phyloP scores from a whole-genome alignment of 2,329 filamentous ascomycete genomes.

The Dissoconium aciculare region DNA sequence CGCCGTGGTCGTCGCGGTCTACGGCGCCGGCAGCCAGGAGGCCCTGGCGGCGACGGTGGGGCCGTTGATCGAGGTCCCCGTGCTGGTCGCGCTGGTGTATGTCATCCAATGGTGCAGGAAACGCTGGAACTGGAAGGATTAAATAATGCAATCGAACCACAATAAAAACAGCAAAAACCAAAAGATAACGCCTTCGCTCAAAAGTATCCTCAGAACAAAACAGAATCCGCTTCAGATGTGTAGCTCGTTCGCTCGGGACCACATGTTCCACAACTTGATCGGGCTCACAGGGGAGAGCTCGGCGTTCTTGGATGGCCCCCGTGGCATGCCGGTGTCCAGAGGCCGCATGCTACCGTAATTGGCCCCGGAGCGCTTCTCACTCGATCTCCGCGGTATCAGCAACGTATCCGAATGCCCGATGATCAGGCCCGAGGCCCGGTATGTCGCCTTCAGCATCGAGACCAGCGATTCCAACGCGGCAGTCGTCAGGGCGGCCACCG shows the following conservation, averaged over 20 bases:
- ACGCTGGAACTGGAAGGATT: conserved; percentile 38
- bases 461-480: no score
- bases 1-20: conserved; percentile 68
- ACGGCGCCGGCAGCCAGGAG: conserved; percentile 60
- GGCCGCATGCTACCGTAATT: no score
- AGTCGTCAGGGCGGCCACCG: no score
- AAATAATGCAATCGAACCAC: background rate
- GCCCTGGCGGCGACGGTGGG: conserved; percentile 70
- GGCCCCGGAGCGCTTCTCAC: no score
- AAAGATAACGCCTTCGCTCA: no score
- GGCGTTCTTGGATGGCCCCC: background rate
- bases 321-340: conserved; percentile 1
- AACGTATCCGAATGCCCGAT: no score
- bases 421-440: no score
- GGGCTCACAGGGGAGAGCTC: conserved; percentile 16
- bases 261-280: conserved; percentile 24
- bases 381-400: no score
- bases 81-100: conserved; percentile 63
- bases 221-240: no score
- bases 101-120: conserved; percentile 44
- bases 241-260: conserved; percentile 19
- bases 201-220: no score
- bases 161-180: no score
- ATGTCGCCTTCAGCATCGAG: no score
- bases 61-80: conserved; percentile 70